Percentiles rank a stretch among this genome's conserved stretches.
Evolutionary conservation across 306 rosid species (phyloP).

Genomic region (Abrus precatorius): DNA sequence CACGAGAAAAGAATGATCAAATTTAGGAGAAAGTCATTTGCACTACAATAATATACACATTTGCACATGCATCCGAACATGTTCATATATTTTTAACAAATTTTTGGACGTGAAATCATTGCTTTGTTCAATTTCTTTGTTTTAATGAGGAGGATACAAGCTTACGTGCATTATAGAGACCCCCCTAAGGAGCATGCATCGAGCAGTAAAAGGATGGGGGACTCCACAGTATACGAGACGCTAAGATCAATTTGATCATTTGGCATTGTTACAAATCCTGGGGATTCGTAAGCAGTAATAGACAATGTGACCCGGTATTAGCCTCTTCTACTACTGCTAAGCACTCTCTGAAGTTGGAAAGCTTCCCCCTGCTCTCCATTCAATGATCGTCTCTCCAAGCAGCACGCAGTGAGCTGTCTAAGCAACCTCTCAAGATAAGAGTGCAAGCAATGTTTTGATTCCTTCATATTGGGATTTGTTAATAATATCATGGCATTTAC

Average conservation of each 20-base stretch:
- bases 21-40: neutral
- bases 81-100: neutral
- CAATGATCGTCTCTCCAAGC: conserved; percentile 79
- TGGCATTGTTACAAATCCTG: conserved; percentile 41
- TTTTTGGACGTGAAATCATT: conserved; percentile 32
- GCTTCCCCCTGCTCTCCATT: conserved; percentile 94
- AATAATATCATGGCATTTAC: conserved; percentile 92
- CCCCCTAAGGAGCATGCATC: conserved; percentile 30
- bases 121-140: conserved; percentile 42
- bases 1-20: neutral
- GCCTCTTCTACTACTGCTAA: conserved; percentile 61
- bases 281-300: conserved; percentile 43
- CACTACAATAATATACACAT: conserved; percentile 3
- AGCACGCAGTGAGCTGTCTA: conserved; percentile 90
- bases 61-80: neutral
- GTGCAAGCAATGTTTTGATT: conserved; percentile 68
- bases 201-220: conserved; percentile 33
- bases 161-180: conserved; percentile 44
- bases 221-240: conserved; percentile 22
- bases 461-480: conserved; percentile 80
- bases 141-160: conserved; percentile 41
- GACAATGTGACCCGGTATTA: conserved; percentile 55
- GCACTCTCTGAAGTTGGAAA: conserved; percentile 81
- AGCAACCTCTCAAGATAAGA: conserved; percentile 85
- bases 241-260: conserved; percentile 44